phyloP scores from a whole-genome alignment of 1,284 basidiomycete genomes.

The Tremellales sp. region DNA sequence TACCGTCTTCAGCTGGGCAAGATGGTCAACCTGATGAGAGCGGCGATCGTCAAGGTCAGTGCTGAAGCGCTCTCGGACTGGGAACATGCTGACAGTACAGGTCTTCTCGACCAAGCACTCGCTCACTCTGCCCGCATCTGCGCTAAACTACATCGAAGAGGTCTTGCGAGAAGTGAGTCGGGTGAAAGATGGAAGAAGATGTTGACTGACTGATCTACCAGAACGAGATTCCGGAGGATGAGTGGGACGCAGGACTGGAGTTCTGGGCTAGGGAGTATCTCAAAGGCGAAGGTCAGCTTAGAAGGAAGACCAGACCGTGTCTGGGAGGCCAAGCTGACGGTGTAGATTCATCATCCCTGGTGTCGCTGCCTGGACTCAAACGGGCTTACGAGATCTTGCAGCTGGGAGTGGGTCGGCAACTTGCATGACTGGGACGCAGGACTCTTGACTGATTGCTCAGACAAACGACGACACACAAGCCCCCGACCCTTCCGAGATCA shows the following conservation, averaged over 20 bases:
- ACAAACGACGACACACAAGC: conserved; percentile 52
- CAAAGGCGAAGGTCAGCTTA: conserved; percentile 71
- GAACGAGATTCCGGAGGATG: conserved; percentile 61
- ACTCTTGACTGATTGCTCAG: conserved; percentile 12
- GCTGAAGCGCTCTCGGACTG: conserved; percentile 2
- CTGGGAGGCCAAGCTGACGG: conserved; percentile 1
- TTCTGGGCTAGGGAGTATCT: conserved; percentile 83
- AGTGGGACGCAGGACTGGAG: conserved; percentile 62
- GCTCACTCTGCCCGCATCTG: conserved; percentile 45
- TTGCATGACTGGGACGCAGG: conserved; percentile 2
- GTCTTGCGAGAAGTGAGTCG: conserved; percentile 40
- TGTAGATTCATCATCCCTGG: conserved; percentile 33
- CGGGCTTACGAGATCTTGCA: conserved; percentile 79
- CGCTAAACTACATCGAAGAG: conserved; percentile 45
- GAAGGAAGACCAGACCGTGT: neutral
- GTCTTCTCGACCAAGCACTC: conserved; percentile 51
- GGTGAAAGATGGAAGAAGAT: neutral
- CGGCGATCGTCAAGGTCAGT: conserved; percentile 47
- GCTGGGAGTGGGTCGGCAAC: conserved; percentile 54
- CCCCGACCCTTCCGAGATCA: conserved; percentile 59
- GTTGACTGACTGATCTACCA: conserved; percentile 43
- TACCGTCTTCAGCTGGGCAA: neutral
- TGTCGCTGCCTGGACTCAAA: conserved; percentile 56
- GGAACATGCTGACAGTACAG: conserved; percentile 13
- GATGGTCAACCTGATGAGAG: conserved; percentile 43